These are phyloP conservation scores for Lepiota venenata DNA, from an alignment of 768 basidiomycete genomes.

Conservation along the genomic window DNA sequence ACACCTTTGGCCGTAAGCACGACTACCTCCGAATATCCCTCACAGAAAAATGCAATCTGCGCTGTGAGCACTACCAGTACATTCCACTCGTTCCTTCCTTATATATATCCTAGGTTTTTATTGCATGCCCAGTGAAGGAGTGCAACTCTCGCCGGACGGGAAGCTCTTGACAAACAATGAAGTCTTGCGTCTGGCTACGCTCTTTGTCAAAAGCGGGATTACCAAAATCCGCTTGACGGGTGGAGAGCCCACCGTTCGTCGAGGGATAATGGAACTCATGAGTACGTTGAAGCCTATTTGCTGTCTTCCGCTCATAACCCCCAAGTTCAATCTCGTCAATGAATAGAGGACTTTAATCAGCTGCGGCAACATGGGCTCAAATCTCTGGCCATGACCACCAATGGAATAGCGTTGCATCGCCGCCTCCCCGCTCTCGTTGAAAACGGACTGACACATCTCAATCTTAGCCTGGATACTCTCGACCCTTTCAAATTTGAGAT, in stretches of 20 bases:
- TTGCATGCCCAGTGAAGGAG: conserved; percentile 84
- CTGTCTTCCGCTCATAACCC: neutral
- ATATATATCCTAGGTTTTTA: conserved; percentile 65
- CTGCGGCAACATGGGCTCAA: conserved; percentile 60
- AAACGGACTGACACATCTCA: conserved; percentile 76
- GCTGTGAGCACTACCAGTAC: conserved; percentile 46
- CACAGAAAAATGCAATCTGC: conserved; percentile 84
- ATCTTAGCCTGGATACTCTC: conserved; percentile 78
- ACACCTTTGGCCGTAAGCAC: conserved; percentile 65
- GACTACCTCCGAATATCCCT: conserved; percentile 88
- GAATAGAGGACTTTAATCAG: conserved; percentile 54
- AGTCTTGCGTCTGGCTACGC: conserved; percentile 62
- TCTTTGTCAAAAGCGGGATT: conserved; percentile 82
- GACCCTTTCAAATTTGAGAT: conserved; percentile 87
- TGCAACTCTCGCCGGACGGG: conserved; percentile 66
- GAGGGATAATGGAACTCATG: conserved; percentile 67
- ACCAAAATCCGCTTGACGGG: conserved; percentile 88
- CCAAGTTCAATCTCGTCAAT: neutral
- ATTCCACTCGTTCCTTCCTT: conserved; percentile 1
- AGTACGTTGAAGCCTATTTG: conserved; percentile 34
- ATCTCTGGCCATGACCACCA: conserved; percentile 85
- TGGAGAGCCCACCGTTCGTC: conserved; percentile 84
- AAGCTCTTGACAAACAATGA: conserved; percentile 77
- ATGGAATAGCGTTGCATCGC: conserved; percentile 74
- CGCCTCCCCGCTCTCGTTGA: conserved; percentile 63